These are phyloP conservation scores for Aquilaria agallochum DNA, from an alignment of 441 rosid species.

Conservation along the genomic window DNA sequence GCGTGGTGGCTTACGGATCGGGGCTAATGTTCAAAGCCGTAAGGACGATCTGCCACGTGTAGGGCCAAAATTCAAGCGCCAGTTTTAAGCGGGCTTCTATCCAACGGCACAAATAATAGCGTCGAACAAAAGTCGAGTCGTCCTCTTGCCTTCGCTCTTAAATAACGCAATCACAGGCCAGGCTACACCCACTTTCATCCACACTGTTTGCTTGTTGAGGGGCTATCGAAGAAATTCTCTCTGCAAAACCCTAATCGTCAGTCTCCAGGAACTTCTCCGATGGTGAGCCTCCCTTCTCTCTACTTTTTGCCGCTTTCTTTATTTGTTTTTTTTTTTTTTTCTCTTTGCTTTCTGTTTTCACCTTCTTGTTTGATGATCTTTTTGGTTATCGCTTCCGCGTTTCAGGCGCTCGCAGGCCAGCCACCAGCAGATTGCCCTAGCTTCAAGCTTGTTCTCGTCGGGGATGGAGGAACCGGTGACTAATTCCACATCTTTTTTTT, in stretches of 20 bases:
- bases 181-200: neutral
- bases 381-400: neutral
- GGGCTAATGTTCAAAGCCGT: no score
- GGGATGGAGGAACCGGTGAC: constrained; percentile 61
- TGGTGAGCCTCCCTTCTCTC: neutral
- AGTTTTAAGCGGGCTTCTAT: neutral
- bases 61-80: neutral
- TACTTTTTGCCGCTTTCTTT: neutral
- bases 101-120: neutral
- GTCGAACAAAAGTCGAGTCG: neutral
- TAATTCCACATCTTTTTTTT: neutral
- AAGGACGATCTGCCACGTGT: neutral
- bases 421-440: constrained; percentile 53
- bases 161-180: neutral
- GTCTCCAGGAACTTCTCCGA: neutral
- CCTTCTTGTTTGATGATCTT: neutral
- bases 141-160: neutral
- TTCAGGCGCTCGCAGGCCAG: constrained; percentile 50
- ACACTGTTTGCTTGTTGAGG: neutral
- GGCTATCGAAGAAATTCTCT: neutral
- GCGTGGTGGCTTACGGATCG: no score
- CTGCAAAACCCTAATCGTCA: neutral
- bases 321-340: neutral
- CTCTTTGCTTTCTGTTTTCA: neutral
- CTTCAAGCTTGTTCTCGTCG: constrained; percentile 61